Base-by-base conservation (phyloP, 352 stramenopile genomes). In the Globisporangium canariense region DNA sequence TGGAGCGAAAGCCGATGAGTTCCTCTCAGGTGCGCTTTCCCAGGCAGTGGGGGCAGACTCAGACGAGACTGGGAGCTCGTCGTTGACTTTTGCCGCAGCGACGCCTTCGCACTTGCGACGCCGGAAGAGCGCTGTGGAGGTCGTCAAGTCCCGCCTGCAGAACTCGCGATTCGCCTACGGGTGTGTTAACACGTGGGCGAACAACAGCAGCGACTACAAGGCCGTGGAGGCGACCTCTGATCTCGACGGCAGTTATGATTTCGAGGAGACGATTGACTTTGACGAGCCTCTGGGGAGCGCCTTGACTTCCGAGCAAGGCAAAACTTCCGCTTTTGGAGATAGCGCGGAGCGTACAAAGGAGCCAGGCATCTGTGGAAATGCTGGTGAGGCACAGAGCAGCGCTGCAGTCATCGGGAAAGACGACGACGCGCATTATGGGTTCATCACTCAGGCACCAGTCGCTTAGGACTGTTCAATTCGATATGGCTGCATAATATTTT, bases 161-260 rank as follows among this genome's bases (percentile, higher is more conserved):
- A 75, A 80, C 32, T 88, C 81, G 0, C 66, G 82, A 11, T 62
- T 90, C 32, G 77, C 76, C 22, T 73, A 77, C 14, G 79, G 79
- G 3, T 90, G 81, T 20, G 68, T 89, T 20, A 71, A 77, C 9
- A 85, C 77, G 54, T 90, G 81, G 81, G 76, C 72, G 0, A 83
- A 72, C 47, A 56, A 30, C 14, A 13, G 5, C 14, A 13, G 5
- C 11, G 18, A 51, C 34, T 13, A 68, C 57, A 43, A 78, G 30
- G 43, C 65, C 47, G 45, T 47, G 4, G 51, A 58, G 9, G 30
- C 51, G 16, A 43, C 30, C 4, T 9, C 36, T 9, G 3, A 7
- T 57, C 51, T 57, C 43, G 43, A 49, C 43, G 16, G 3, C 30
- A 41, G n/a, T 38, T 30, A 7, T 25, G 51, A 41, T 10, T n/a